These are phyloP conservation scores for Scenedesmus sp. DNA, from an alignment of 163 green algal species.

Conservation along the genomic window DNA sequence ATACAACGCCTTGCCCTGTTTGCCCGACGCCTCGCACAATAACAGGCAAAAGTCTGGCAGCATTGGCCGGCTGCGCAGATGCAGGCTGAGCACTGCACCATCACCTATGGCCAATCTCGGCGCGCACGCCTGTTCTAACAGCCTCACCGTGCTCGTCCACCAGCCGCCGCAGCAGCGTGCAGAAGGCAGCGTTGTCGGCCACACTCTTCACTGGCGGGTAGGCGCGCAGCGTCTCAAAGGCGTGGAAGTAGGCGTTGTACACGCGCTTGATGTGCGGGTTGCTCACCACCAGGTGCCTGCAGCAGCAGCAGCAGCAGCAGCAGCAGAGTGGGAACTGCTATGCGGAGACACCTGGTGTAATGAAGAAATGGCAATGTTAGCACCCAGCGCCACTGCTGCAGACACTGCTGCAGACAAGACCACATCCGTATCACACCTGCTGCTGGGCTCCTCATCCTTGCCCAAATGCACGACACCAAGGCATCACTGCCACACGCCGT, in stretches of 20 bases:
- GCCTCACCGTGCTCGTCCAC: constrained; percentile 84
- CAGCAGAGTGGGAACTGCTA: no score
- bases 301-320: background rate
- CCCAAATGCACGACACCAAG: no score
- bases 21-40: no score
- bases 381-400: no score
- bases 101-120: background rate
- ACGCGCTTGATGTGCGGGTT: constrained; percentile 94
- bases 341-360: no score
- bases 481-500: no score
- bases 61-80: background rate
- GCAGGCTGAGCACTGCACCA: background rate
- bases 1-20: background rate
- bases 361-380: no score
- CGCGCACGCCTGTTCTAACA: background rate
- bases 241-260: constrained; percentile 86
- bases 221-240: constrained; percentile 64
- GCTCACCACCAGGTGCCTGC: constrained; percentile 87
- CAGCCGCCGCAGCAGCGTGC: constrained; percentile 79
- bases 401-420: no score
- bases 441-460: no score
- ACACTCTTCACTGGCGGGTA: constrained; percentile 60
- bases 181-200: constrained; percentile 85
- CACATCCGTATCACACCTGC: no score
- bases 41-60: no score